Evolutionary conservation across 192 early-diverging fungal species (phyloP).

Genomic region (Backusella australiensis): DNA sequence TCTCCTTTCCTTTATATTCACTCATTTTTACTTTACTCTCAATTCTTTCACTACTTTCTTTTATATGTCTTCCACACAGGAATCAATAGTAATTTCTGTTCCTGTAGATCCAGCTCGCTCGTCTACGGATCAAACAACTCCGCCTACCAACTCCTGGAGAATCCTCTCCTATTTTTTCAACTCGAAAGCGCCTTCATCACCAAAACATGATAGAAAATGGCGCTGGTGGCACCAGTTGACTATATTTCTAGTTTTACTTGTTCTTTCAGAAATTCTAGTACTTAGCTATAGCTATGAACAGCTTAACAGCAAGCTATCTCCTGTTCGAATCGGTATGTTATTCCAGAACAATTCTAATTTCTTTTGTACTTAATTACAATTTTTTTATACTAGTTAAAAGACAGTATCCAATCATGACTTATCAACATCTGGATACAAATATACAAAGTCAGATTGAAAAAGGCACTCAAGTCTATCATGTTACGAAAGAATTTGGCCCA

Average conservation of each 20-base stretch:
- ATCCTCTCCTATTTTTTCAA: neutral
- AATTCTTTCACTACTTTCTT: neutral
- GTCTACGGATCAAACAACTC: neutral
- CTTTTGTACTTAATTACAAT: neutral
- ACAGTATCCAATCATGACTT: slow-evolving; percentile 45
- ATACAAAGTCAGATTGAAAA: slow-evolving; percentile 27
- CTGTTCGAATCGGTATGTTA: slow-evolving; percentile 30
- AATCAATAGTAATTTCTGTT: neutral
- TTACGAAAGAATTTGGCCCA: slow-evolving; percentile 56
- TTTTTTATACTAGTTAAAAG: slow-evolving; percentile 36
- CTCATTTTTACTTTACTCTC: neutral
- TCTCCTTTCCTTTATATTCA: slow-evolving; percentile 4
- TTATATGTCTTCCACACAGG: neutral
- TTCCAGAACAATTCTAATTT: slow-evolving; percentile 2
- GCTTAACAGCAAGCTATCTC: slow-evolving; percentile 13
- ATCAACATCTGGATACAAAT: slow-evolving; percentile 41
- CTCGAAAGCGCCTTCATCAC: neutral
- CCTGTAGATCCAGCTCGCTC: neutral
- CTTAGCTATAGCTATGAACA: slow-evolving; percentile 13
- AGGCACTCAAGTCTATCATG: slow-evolving; percentile 51
- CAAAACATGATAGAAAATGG: slow-evolving; percentile 28
- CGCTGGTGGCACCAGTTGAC: slow-evolving; percentile 32
- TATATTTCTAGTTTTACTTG: slow-evolving; percentile 6
- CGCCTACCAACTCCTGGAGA: neutral
- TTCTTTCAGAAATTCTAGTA: slow-evolving; percentile 12